Percentiles rank a stretch among this genome's conserved stretches.
These are phyloP conservation scores for Musa schizocarpa DNA, from an alignment of 176 grass and related monocot genomes.

Conservation along the genomic window DNA sequence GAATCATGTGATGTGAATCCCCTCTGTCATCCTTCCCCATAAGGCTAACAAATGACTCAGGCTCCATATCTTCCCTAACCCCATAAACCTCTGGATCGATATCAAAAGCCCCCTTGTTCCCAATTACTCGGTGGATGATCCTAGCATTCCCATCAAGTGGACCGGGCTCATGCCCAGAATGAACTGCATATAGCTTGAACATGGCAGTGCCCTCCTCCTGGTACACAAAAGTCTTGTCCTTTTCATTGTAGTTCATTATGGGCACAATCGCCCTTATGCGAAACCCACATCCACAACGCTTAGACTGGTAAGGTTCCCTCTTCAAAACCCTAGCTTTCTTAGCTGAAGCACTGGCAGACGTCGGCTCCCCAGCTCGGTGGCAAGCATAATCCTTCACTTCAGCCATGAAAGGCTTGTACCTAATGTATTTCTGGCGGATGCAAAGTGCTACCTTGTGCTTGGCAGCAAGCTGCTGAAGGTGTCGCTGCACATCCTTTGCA, in stretches of 20 bases:
- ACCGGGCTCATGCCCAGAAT: slow-evolving; percentile 88
- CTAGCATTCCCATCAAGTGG: slow-evolving; percentile 95
- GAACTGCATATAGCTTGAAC: slow-evolving; percentile 91
- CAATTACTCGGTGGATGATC: slow-evolving; percentile 87
- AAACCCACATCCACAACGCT: slow-evolving; percentile 93
- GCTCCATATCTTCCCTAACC: slow-evolving; percentile 58
- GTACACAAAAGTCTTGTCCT: slow-evolving; percentile 95
- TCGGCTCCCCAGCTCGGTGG: slow-evolving; percentile 78
- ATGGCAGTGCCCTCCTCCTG: slow-evolving; percentile 87
- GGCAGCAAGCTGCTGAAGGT: slow-evolving; percentile 79
- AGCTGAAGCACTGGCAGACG: slow-evolving; percentile 31
- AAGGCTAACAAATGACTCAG: slow-evolving; percentile 36
- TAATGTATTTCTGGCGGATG: slow-evolving; percentile 97
- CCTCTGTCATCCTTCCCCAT: slow-evolving; percentile 42
- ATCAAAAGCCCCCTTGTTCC: slow-evolving; percentile 71
- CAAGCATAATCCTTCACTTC: slow-evolving; percentile 99
- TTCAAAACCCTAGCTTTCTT: slow-evolving; percentile 80
- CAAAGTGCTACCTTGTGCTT: slow-evolving; percentile 97
- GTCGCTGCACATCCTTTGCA: slow-evolving; percentile 68
- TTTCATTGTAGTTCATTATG: slow-evolving; percentile 93
- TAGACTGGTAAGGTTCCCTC: slow-evolving; percentile 91
- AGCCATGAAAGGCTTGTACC: slow-evolving; percentile 97
- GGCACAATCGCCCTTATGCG: slow-evolving; percentile 97
- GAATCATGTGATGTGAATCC: slow-evolving; percentile 45
- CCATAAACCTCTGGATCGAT: slow-evolving; percentile 82